Conservation (phyloP, 208 protist genomes). For the Lotmaria passim region DNA sequence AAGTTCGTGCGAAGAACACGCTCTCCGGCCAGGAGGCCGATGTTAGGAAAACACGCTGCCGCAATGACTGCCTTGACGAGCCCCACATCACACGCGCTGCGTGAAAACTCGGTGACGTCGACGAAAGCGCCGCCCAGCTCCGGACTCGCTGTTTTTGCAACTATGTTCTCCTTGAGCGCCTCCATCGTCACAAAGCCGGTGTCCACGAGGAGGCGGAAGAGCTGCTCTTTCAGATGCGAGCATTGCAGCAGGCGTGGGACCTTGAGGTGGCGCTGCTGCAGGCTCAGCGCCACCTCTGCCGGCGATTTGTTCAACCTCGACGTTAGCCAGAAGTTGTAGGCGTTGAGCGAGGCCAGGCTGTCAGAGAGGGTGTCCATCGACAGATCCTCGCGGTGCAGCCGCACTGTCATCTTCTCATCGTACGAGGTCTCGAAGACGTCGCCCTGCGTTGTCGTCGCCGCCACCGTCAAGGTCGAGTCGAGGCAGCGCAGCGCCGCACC, state of each 20-base stretch:
- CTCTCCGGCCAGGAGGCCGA: slow-evolving; percentile 59
- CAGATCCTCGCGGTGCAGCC: slow-evolving; percentile 78
- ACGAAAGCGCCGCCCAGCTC: slow-evolving; percentile 47
- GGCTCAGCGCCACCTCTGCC: slow-evolving; percentile 40
- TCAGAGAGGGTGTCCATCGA: slow-evolving; percentile 83
- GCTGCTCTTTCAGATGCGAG: slow-evolving; percentile 78
- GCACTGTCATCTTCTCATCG: slow-evolving; percentile 57
- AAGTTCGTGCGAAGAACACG: slow-evolving; percentile 58
- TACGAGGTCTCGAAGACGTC: slow-evolving; percentile 70
- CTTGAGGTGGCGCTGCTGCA: slow-evolving; percentile 68
- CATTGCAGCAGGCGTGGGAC: slow-evolving; percentile 59
- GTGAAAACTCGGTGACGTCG: slow-evolving; percentile 64
- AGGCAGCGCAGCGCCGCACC: slow-evolving; percentile 91
- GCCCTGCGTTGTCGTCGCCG: slow-evolving; percentile 55
- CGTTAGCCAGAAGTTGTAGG: slow-evolving; percentile 90
- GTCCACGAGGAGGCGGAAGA: slow-evolving; percentile 60
- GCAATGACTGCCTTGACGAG: slow-evolving; percentile 76
- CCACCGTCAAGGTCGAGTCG: slow-evolving; percentile 94
- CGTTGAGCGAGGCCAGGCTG: slow-evolving; percentile 85
- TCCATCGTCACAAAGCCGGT: slow-evolving; percentile 50
- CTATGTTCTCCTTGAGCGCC: neutral
- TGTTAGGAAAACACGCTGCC: slow-evolving; percentile 65
- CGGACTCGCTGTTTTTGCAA: too few relatives aligned
- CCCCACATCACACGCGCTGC: slow-evolving; percentile 58
- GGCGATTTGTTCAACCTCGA: slow-evolving; percentile 45